Percentiles rank a stretch among this genome's conserved stretches.
Conservation (phyloP, 1,139 yeast genomes). For the Geotrichum macrosporum region DNA sequence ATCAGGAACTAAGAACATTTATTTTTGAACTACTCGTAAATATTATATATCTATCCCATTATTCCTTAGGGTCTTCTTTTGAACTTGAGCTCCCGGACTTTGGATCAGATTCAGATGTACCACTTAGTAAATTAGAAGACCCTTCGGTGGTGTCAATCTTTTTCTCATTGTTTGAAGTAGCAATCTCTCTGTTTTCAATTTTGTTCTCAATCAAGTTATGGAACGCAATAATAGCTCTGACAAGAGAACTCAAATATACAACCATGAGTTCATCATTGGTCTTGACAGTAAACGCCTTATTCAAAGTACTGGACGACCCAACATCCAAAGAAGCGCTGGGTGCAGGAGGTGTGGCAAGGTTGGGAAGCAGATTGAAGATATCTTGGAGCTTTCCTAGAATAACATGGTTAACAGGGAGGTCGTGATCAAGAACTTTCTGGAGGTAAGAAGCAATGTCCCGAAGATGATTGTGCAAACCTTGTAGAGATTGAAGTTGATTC, state of each 20-base stretch:
- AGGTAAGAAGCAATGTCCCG: conserved; percentile 75
- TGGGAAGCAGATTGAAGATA: conserved; percentile 88
- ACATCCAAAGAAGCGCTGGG: conserved; percentile 19
- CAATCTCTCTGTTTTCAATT: conserved; percentile 54
- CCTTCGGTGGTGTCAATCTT: conserved; percentile 18
- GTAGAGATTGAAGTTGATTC: conserved; percentile 79
- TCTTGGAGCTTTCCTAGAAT: conserved; percentile 92
- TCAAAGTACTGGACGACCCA: conserved; percentile 40
- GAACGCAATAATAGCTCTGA: conserved; percentile 92
- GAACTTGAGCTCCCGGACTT: background rate
- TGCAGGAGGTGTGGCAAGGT: conserved; percentile 48
- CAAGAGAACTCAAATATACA: conserved; percentile 81
- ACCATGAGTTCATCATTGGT: conserved; percentile 96
- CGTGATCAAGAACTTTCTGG: conserved; percentile 64
- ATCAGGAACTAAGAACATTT: too few relatives aligned
- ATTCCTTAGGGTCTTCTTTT: conserved; percentile 11
- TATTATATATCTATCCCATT: conserved; percentile 6
- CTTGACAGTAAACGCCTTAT: conserved; percentile 81
- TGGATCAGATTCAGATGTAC: conserved; percentile 8
- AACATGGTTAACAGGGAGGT: conserved; percentile 82
- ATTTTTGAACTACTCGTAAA: too few relatives aligned
- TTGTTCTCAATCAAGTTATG: conserved; percentile 96
- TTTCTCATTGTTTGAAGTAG: conserved; percentile 19
- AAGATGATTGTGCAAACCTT: conserved; percentile 79
- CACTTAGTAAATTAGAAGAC: conserved; percentile 1